Evolutionary conservation across 2,329 filamentous ascomycete genomes (phyloP).

Genomic region (Xylaria sp.): DNA sequence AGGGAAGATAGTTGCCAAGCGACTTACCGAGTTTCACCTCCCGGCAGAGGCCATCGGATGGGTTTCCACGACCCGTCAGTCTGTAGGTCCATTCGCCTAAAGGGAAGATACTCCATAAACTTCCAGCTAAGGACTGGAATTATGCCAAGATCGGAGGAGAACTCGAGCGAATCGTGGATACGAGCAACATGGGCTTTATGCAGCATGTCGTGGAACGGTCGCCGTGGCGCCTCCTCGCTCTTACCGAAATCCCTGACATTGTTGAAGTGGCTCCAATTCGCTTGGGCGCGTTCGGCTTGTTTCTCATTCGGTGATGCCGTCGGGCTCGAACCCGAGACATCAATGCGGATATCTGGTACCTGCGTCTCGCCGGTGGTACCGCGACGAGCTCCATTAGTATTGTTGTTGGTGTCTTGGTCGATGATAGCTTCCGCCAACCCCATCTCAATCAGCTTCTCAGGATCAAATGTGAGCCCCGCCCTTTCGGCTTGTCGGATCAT

Average conservation of each 20-base stretch:
- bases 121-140: constrained; percentile 71
- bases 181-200: constrained; percentile 58
- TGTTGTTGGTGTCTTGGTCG: constrained; percentile 33
- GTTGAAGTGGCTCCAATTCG: constrained; percentile 30
- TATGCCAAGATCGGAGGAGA: constrained; percentile 61
- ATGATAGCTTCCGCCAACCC: constrained; percentile 60
- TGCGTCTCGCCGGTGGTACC: constrained; percentile 8
- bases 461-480: constrained; percentile 74
- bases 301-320: constrained; percentile 4
- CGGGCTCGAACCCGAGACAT: constrained; percentile 37
- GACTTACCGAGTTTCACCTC: constrained; percentile 68
- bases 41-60: constrained; percentile 79
- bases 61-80: constrained; percentile 77
- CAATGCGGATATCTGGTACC: constrained; percentile 45
- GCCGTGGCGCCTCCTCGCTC: constrained; percentile 21
- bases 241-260: constrained; percentile 17
- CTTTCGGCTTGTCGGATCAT: constrained; percentile 69
- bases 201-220: constrained; percentile 63
- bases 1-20: too few relatives aligned
- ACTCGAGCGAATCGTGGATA: constrained; percentile 75
- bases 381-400: background rate
- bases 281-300: background rate
- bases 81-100: constrained; percentile 79
- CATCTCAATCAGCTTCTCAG: constrained; percentile 69
- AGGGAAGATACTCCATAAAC: constrained; percentile 79